A percentile compares a stretch with the other conserved stretches of the same genome.
Conservation (phyloP, 306 rosid genomes). For the Casuarina cunninghamiana region DNA sequence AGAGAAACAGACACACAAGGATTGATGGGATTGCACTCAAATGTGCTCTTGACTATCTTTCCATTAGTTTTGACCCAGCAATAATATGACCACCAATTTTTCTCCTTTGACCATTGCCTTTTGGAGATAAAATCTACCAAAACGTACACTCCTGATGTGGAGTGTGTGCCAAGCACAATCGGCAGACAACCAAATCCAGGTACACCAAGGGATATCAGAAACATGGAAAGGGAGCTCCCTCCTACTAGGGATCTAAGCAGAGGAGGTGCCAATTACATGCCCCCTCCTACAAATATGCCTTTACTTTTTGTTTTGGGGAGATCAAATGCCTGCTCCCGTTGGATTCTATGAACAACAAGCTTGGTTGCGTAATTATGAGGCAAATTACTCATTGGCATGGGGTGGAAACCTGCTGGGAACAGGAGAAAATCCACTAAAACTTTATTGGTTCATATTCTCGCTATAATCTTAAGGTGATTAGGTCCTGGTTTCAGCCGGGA, state of each 20-base stretch:
- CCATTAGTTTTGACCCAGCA: constrained; percentile 51
- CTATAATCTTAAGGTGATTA: constrained; percentile 1
- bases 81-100: constrained; percentile 29
- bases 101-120: constrained; percentile 39
- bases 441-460: constrained; percentile 11
- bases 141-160: constrained; percentile 17
- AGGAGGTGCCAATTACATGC: constrained; percentile 3
- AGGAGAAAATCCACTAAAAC: constrained; percentile 16
- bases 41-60: constrained; percentile 61
- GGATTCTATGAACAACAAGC: constrained; percentile 5
- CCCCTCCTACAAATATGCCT: background rate
- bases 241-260: background rate
- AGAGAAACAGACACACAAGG: constrained; percentile 34
- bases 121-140: constrained; percentile 8
- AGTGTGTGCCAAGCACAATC: constrained; percentile 8
- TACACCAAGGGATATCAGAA: background rate
- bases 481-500: background rate
- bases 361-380: constrained; percentile 7
- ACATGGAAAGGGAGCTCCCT: background rate
- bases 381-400: background rate
- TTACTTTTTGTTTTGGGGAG: background rate
- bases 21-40: constrained; percentile 64
- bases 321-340: background rate
- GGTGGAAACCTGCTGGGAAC: constrained; percentile 28
- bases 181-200: constrained; percentile 12